These are phyloP conservation scores for Rhynchospora breviuscula DNA, from an alignment of 176 grass and related monocot genomes.

Conservation along the genomic window DNA sequence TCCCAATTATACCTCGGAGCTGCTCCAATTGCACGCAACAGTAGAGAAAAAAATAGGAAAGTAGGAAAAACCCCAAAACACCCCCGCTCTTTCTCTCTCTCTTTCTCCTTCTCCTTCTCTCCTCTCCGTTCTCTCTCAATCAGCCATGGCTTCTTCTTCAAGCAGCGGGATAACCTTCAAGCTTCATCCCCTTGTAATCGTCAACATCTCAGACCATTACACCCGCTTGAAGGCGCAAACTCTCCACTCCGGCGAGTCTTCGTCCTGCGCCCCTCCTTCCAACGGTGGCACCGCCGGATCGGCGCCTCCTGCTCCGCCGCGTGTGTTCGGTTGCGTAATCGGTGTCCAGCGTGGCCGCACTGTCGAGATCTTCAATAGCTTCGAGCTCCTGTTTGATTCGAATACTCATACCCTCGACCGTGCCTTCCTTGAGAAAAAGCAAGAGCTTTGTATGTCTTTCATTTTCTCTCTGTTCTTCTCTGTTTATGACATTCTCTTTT, in stretches of 20 bases:
- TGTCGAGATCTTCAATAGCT: slow-evolving; percentile 99
- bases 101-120: slow-evolving; percentile 8
- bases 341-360: slow-evolving; percentile 84
- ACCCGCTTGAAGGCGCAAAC: slow-evolving; percentile 88
- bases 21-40: slow-evolving; percentile 17
- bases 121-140: not conserved
- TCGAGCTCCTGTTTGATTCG: slow-evolving; percentile 92
- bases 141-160: slow-evolving; percentile 39
- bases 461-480: not conserved
- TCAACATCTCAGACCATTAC: slow-evolving; percentile 98
- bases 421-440: slow-evolving; percentile 97
- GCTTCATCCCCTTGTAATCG: slow-evolving; percentile 92
- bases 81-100: not conserved
- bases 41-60: not conserved
- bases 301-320: slow-evolving; percentile 7
- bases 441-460: slow-evolving; percentile 70
- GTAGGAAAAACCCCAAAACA: slow-evolving; percentile 25
- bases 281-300: not conserved
- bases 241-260: slow-evolving; percentile 30
- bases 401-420: slow-evolving; percentile 72
- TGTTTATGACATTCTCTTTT: not conserved
- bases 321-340: slow-evolving; percentile 96
- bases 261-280: slow-evolving; percentile 8
- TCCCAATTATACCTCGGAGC: not conserved
- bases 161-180: slow-evolving; percentile 97